These are phyloP conservation scores for Protea cynaroides DNA, from an alignment of 164 flowering plant species.

Conservation along the genomic window DNA sequence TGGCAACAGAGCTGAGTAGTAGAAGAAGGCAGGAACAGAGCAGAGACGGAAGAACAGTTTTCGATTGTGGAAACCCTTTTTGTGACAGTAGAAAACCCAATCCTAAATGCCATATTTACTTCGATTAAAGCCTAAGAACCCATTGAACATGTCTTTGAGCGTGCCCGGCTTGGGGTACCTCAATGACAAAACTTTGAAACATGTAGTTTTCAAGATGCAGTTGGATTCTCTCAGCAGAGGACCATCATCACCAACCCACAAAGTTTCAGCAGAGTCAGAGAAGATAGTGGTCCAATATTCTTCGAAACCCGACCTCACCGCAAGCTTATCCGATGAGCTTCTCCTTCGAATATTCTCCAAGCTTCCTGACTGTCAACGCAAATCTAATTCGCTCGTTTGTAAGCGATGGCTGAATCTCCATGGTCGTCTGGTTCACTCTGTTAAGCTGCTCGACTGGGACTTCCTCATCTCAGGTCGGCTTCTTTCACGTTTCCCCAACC, in stretches of 20 bases:
- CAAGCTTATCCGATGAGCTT: slow-evolving; percentile 54
- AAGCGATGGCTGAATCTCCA: slow-evolving; percentile 68
- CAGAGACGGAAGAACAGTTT: neutral
- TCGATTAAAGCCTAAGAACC: slow-evolving; percentile 15
- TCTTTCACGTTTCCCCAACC: slow-evolving; percentile 60
- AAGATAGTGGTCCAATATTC: slow-evolving; percentile 15
- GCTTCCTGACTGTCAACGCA: slow-evolving; percentile 44
- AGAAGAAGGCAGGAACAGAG: neutral
- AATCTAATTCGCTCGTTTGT: slow-evolving; percentile 58
- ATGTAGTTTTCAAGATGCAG: slow-evolving; percentile 34
- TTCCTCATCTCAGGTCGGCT: slow-evolving; percentile 64
- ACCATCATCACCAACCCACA: slow-evolving; percentile 6
- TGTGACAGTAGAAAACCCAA: neutral
- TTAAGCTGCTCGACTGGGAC: slow-evolving; percentile 62
- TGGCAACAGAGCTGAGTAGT: neutral
- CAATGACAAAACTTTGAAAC: slow-evolving; percentile 25
- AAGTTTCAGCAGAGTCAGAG: neutral
- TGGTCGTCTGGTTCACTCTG: slow-evolving; percentile 55
- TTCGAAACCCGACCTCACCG: slow-evolving; percentile 31
- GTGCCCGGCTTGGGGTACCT: slow-evolving; percentile 25
- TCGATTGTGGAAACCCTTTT: slow-evolving; percentile 3
- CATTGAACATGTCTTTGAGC: slow-evolving; percentile 13
- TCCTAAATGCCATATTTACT: slow-evolving; percentile 14
- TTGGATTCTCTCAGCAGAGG: slow-evolving; percentile 11
- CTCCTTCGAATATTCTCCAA: slow-evolving; percentile 49